phyloP scores from a whole-genome alignment of 23 red algal genomes.

The Gracilaria domingensis region DNA sequence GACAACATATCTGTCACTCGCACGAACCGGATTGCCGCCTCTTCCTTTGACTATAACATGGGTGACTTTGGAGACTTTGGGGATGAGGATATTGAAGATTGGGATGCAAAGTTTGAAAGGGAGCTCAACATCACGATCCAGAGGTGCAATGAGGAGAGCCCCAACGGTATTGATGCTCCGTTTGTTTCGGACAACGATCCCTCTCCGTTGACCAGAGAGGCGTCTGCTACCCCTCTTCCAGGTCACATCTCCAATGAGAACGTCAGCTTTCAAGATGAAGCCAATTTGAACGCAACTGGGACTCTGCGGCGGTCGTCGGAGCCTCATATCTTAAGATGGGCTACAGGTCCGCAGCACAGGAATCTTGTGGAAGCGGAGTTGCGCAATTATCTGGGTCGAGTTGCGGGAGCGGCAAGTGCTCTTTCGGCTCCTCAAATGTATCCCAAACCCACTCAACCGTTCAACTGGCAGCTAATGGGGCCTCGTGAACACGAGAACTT shows the following conservation, averaged over 20 bases:
- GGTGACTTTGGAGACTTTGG: slow-evolving; percentile 67
- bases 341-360: slow-evolving; percentile 32
- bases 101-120: slow-evolving; percentile 71
- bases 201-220: slow-evolving; percentile 17
- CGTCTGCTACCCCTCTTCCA: slow-evolving; percentile 20
- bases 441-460: slow-evolving; percentile 78
- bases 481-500: slow-evolving; percentile 73
- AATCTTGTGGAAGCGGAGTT: slow-evolving; percentile 73
- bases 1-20: slow-evolving; percentile 23
- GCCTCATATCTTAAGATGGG: slow-evolving; percentile 20
- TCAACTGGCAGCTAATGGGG: slow-evolving; percentile 69
- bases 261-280: not conserved
- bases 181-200: not conserved
- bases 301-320: not conserved
- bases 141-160: slow-evolving; percentile 53
- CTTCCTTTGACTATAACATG: slow-evolving; percentile 53
- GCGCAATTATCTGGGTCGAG: slow-evolving; percentile 62
- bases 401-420: slow-evolving; percentile 55
- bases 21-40: slow-evolving; percentile 34
- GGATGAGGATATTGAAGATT: slow-evolving; percentile 74
- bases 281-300: not conserved
- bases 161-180: not conserved
- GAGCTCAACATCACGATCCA: slow-evolving; percentile 74
- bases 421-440: slow-evolving; percentile 55
- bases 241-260: not conserved